Evolutionary conservation across 164 flowering plant genomes (phyloP).

Genomic region (Vitis cinerea): DNA sequence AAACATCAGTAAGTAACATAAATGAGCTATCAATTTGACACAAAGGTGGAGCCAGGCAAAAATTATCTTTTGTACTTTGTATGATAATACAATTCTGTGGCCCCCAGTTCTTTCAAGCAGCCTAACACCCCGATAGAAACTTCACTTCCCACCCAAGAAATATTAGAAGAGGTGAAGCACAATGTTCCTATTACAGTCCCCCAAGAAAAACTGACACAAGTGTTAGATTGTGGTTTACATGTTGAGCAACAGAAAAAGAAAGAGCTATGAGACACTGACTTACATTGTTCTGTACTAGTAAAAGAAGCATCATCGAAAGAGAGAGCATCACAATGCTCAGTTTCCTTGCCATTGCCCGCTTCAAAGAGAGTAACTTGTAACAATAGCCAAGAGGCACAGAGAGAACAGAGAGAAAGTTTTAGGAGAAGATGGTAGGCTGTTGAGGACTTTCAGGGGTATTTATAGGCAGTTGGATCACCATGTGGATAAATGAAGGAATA

Average conservation of each 20-base stretch:
- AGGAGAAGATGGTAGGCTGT: no score
- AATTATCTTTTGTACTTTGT: no score
- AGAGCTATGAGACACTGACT: background rate
- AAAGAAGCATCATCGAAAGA: slow-evolving; percentile 7
- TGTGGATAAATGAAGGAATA: no score
- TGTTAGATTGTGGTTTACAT: no score
- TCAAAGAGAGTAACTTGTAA: background rate
- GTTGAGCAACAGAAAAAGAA: background rate
- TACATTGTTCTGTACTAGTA: slow-evolving; percentile 12
- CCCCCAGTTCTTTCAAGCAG: no score
- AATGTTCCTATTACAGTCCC: background rate
- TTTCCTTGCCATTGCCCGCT: slow-evolving; percentile 12
- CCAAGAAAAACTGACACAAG: no score
- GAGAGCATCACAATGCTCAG: background rate
- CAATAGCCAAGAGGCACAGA: background rate
- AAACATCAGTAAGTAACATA: background rate
- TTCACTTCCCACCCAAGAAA: background rate
- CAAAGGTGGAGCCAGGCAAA: no score
- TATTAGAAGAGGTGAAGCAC: background rate
- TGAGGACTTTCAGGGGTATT: no score
- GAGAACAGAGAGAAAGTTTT: no score
- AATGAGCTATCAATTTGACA: background rate
- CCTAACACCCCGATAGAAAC: no score
- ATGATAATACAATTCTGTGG: no score
- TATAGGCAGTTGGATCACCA: no score